Base-by-base conservation (phyloP, 306 rosid species). In the Cucumis melo region DNA sequence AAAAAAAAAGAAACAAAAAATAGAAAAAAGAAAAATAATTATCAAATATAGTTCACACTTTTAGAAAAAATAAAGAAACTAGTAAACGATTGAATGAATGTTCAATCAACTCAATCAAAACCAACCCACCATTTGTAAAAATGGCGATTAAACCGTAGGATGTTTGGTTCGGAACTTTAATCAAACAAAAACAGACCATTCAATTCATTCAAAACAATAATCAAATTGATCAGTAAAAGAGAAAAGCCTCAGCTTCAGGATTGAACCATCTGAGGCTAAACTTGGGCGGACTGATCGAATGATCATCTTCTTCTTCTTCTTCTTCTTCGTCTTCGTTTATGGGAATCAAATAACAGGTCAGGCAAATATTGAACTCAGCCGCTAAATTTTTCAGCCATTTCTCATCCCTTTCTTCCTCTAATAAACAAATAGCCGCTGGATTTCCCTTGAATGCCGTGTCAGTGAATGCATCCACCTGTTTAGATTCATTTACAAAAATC, bases 391-490 rank as follows among this genome's bases (percentile, higher is more conserved):
- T 91, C 80, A 90, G 44, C 97, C 97, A 90, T 0, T 82, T 12
- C 0, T 84, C 81, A 9, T 87, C 93, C 51, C 82, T 83, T 73
- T 87, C 87, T 63, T 92, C 87, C 76, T 87, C 93, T 5, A 89
- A 81, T 4, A 89, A 41, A 74, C 95, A 92, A 74, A 92, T 89
- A 8, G 89, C 96, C 0, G 95, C 96, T 1, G 96, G 91, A 74
- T 92, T 89, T 9, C 97, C 97, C 73, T 86, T 86, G 84, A 92
- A 92, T 2, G 95, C 78, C 6, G 87, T 82, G 29, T 84, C 96
- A 13, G 91, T 76, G 84, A 89, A 92, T 7, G 88, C 96, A 59
- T 92, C 92, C 15, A 91, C 89, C 92, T 91, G 83, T 55, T 32
- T 12, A 6, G 10, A 64, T 64, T 42, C 32, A 77, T 27, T 27